Evolutionary conservation across 768 basidiomycete genomes (phyloP).

Genomic region (Leccinum fibrillosum): DNA sequence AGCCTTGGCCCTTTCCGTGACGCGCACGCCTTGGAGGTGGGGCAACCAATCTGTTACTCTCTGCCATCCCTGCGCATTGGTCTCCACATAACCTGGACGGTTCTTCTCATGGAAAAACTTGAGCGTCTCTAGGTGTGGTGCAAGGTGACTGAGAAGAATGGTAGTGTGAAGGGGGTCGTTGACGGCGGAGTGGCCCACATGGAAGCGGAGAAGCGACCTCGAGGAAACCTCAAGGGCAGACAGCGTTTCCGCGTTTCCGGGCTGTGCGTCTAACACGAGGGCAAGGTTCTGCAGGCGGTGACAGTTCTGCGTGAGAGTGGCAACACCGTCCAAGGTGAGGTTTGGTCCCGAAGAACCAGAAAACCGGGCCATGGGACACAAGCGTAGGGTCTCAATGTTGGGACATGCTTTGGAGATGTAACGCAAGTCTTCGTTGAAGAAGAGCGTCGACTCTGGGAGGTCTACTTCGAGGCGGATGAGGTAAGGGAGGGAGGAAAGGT

Average conservation of each 20-base stretch:
- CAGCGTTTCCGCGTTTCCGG: constrained; percentile 44
- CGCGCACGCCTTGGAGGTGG: constrained; percentile 65
- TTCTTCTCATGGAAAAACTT: constrained; percentile 81
- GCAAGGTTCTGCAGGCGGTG: constrained; percentile 61
- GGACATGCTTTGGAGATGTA: constrained; percentile 61
- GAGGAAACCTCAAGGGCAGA: constrained; percentile 51
- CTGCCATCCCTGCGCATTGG: constrained; percentile 68
- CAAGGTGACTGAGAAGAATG: constrained; percentile 73
- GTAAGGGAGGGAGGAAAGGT: constrained; percentile 49
- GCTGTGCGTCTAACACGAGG: constrained; percentile 59
- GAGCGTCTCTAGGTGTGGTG: constrained; percentile 64
- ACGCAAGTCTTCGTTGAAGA: constrained; percentile 57
- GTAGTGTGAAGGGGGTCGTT: constrained; percentile 65
- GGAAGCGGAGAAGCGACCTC: constrained; percentile 62
- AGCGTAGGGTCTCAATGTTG: constrained; percentile 61
- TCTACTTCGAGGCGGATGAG: constrained; percentile 71
- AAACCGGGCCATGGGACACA: constrained; percentile 70
- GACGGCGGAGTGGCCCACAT: constrained; percentile 74
- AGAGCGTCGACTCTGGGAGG: constrained; percentile 71
- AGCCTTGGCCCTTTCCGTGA: constrained; percentile 53
- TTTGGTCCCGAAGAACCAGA: constrained; percentile 49
- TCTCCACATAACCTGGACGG: constrained; percentile 65
- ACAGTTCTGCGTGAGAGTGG: constrained; percentile 56
- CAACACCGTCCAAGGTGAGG: constrained; percentile 62
- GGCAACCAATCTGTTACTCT: constrained; percentile 65